These are phyloP conservation scores for Fusarium sp. DNA, from an alignment of 2,329 filamentous ascomycete genomes.

Conservation along the genomic window DNA sequence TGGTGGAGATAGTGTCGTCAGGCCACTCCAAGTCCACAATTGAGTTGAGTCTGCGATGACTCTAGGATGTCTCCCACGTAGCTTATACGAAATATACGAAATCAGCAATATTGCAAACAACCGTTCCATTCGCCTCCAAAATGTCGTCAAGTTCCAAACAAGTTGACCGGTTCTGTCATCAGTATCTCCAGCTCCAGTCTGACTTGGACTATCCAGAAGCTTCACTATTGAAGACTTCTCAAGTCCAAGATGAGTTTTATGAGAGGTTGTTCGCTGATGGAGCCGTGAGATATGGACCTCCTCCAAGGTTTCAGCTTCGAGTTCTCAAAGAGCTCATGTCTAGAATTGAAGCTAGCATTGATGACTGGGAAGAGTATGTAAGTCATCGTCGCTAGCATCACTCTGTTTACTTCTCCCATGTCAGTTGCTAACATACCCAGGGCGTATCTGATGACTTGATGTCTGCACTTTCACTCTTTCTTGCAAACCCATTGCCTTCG, in stretches of 20 bases:
- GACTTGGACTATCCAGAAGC: slow-evolving; percentile 71
- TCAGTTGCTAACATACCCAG: slow-evolving; percentile 58
- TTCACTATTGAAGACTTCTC: slow-evolving; percentile 64
- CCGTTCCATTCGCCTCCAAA: neutral
- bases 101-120: neutral
- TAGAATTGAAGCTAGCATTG: slow-evolving; percentile 77
- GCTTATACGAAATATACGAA: slow-evolving; percentile 5
- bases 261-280: slow-evolving; percentile 71
- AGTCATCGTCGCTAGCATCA: slow-evolving; percentile 48
- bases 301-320: slow-evolving; percentile 73
- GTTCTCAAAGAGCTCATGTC: slow-evolving; percentile 78
- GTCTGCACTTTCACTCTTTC: slow-evolving; percentile 70
- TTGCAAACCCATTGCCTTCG: slow-evolving; percentile 70
- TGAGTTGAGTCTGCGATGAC: slow-evolving; percentile 7
- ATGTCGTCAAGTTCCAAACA: slow-evolving; percentile 34
- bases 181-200: slow-evolving; percentile 81
- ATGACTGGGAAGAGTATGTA: slow-evolving; percentile 90
- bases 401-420: neutral
- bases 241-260: slow-evolving; percentile 74
- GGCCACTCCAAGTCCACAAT: slow-evolving; percentile 21
- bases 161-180: slow-evolving; percentile 69
- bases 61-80: slow-evolving; percentile 15
- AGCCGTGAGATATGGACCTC: slow-evolving; percentile 65
- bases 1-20: slow-evolving; percentile 34
- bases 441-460: slow-evolving; percentile 86